Conservation (phyloP, 495 filamentous ascomycete genomes). For the Cercophora scortea region DNA sequence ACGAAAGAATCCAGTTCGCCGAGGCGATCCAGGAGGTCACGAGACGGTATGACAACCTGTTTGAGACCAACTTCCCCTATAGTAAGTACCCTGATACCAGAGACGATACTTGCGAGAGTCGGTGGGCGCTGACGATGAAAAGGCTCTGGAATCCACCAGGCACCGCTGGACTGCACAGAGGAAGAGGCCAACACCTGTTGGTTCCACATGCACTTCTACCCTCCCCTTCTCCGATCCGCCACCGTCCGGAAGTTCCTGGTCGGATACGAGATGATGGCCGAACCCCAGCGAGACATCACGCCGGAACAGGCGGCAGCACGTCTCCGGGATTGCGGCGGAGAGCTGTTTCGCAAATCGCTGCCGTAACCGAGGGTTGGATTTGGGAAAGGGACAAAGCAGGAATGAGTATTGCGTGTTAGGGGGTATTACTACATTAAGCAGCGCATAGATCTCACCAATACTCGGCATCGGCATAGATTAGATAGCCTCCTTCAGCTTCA, state of each 20-base stretch:
- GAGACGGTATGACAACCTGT: constrained; percentile 89
- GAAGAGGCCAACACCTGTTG: constrained; percentile 82
- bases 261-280: constrained; percentile 91
- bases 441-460: neutral
- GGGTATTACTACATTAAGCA: constrained; percentile 6
- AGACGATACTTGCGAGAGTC: neutral
- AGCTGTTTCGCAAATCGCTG: constrained; percentile 71
- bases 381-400: neutral
- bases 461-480: neutral
- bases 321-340: constrained; percentile 65
- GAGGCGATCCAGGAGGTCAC: constrained; percentile 81
- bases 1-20: constrained; percentile 64
- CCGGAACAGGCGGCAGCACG: constrained; percentile 87
- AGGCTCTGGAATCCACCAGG: constrained; percentile 83
- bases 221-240: constrained; percentile 83
- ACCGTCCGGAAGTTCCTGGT: constrained; percentile 94
- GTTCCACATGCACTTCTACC: constrained; percentile 96
- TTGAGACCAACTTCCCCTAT: constrained; percentile 94
- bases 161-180: constrained; percentile 74
- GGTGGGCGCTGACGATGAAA: neutral
- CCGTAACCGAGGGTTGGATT: constrained; percentile 21
- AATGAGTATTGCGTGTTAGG: neutral
- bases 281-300: constrained; percentile 96
- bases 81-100: constrained; percentile 36
- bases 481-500: neutral